A percentile compares a stretch with the other conserved stretches of the same genome.
Conservation (phyloP, 345 rosid species). For the Litchi chinensis region DNA sequence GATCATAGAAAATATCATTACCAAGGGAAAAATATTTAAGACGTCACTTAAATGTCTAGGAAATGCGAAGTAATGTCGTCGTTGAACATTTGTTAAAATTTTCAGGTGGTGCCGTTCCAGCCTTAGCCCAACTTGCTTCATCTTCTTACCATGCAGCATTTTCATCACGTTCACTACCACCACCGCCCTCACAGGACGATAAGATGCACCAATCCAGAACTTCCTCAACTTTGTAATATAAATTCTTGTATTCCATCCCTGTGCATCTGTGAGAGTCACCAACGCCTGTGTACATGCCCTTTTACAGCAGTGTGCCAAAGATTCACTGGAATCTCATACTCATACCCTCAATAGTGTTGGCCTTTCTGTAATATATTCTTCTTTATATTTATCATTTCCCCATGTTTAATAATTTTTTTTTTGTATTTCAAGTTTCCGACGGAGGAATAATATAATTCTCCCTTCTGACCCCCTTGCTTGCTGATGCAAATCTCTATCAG, state of each 20-base stretch:
- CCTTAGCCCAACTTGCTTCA: conserved; percentile 79
- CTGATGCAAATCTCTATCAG: background rate
- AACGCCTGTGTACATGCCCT: background rate
- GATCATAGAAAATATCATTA: background rate
- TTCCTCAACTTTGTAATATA: conserved; percentile 50
- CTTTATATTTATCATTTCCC: background rate
- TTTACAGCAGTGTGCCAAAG: background rate
- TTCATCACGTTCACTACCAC: conserved; percentile 49
- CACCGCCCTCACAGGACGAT: conserved; percentile 42
- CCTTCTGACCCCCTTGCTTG: background rate
- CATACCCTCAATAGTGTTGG: background rate
- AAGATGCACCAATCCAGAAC: conserved; percentile 60
- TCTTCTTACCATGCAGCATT: conserved; percentile 76
- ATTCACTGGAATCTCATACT: background rate
- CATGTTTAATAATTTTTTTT: too few species aligned
- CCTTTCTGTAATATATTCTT: background rate
- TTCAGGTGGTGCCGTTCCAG: conserved; percentile 86
- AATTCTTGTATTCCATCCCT: background rate
- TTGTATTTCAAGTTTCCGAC: background rate
- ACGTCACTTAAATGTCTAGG: background rate
- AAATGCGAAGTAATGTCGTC: background rate
- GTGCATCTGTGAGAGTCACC: background rate
- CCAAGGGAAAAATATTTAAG: background rate
- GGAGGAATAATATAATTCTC: too few species aligned
- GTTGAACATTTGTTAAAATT: conserved; percentile 6